Base-by-base conservation (phyloP, 768 basidiomycete species). In the Serpula lacrymans region DNA sequence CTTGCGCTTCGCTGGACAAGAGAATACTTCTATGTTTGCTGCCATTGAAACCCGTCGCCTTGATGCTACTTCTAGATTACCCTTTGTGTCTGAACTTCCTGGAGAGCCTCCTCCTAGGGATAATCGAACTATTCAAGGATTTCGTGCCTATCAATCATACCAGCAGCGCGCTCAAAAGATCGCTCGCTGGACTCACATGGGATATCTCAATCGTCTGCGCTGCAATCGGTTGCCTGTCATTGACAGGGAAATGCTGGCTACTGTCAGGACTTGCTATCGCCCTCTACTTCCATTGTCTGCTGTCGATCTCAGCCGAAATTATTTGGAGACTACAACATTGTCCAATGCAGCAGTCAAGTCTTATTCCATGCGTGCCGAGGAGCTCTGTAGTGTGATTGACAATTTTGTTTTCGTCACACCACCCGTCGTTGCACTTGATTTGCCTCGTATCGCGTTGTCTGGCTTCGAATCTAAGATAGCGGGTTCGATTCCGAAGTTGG, bases 381-480 rank as follows among this genome's bases (percentile, higher is more conserved):
- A 75, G 1, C 68, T 84, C 63, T 64, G 69, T 2, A 58, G 60
- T 14, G 46, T 75, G 14, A 62, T 95, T 37, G 77, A 86, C 39
- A 67, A 63, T 17, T 97, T 95, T 54, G 80, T 84, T 1, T 90
- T 90, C 50, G 79, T 77, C 14, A 93, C 92, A 0, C 89, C 93
- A 1, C 53, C 79, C 2, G 89, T 75, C 1, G 82, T 93, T 12
- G 85, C 87, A 10, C 66, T 71, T 21, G 91, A 93, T 59, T 55
- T 96, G 36, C 76, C 89, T 1, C 66, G 63, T 2, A 66, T 86
- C 37, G 74, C 80, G 1, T 69, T 93, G 4, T 51, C 75, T 0
- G 78, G 75, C 6, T 48, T 65, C 28, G 56, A 63, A 23, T 29
- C 48, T 1, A 23, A 58, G 50, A 30, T 63, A 39, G 33, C 47